A percentile compares a stretch with the other conserved stretches of the same genome.
phyloP scores from a whole-genome alignment of 164 flowering plant genomes.

The Paratinospora sagittata region DNA sequence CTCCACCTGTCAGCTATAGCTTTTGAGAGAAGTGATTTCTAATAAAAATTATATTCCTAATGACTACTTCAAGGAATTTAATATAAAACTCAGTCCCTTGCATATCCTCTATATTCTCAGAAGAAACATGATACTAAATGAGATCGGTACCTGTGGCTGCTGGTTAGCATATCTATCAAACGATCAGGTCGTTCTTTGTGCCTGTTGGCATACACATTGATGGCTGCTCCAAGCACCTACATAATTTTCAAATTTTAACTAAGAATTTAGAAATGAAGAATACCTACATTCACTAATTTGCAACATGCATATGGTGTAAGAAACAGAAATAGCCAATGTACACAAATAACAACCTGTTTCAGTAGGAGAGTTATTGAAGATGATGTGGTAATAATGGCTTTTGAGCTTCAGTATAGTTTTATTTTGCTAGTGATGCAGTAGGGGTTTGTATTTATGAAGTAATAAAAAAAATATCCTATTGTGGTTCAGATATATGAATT shows the following conservation, averaged over 20 bases:
- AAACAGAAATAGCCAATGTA: not conserved
- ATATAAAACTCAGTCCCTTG: not conserved
- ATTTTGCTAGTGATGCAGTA: too few relatives aligned
- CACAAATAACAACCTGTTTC: not conserved
- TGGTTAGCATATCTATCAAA: slow-evolving; percentile 94
- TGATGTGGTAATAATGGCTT: too few relatives aligned
- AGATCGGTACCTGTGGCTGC: slow-evolving; percentile 82
- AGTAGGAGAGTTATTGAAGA: too few relatives aligned
- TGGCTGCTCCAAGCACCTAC: slow-evolving; percentile 94
- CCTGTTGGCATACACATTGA: slow-evolving; percentile 89
- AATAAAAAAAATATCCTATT: too few relatives aligned
- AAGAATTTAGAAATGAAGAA: not conserved
- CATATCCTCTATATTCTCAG: not conserved
- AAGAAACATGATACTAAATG: not conserved
- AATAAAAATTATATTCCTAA: too few relatives aligned
- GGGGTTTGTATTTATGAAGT: too few relatives aligned
- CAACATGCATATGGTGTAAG: not conserved
- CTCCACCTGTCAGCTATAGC: too few relatives aligned
- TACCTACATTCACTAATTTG: not conserved
- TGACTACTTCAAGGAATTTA: not conserved
- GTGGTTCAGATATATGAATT: too few relatives aligned
- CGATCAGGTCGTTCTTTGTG: slow-evolving; percentile 99
- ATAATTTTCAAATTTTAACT: slow-evolving; percentile 6
- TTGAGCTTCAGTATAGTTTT: too few relatives aligned
- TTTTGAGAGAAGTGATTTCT: too few relatives aligned